phyloP scores from a whole-genome alignment of 257 asterid species.

The Ajuga chamaepitys region DNA sequence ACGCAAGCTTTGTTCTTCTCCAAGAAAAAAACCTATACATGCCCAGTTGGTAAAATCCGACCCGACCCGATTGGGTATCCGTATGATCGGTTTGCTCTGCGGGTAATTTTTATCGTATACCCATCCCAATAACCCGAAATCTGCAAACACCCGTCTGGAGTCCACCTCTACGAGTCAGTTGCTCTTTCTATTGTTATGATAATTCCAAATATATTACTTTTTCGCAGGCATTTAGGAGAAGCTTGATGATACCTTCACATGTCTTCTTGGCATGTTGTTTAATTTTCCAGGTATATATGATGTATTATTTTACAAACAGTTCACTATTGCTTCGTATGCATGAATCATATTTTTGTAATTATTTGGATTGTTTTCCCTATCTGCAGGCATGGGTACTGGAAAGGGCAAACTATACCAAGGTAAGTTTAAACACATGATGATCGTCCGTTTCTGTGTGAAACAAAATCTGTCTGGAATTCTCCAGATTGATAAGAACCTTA shows the following conservation, averaged over 20 bases:
- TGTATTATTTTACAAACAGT: slow-evolving; percentile 7
- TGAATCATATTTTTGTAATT: not conserved
- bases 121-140: too few relatives aligned
- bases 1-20: too few relatives aligned
- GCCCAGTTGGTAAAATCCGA: too few relatives aligned
- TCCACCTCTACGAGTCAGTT: too few relatives aligned
- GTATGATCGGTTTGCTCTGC: too few relatives aligned
- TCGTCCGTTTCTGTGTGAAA: too few relatives aligned
- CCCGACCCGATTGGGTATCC: too few relatives aligned
- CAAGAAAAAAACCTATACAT: too few relatives aligned
- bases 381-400: slow-evolving; percentile 80
- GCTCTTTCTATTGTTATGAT: not conserved
- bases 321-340: not conserved
- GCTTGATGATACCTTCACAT: slow-evolving; percentile 81
- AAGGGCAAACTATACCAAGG: slow-evolving; percentile 79
- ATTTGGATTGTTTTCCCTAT: not conserved
- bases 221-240: slow-evolving; percentile 85
- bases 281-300: slow-evolving; percentile 59
- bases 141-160: too few relatives aligned
- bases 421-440: slow-evolving; percentile 12
- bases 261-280: slow-evolving; percentile 59
- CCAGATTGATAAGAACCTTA: not conserved
- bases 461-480: too few relatives aligned
- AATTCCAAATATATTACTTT: slow-evolving; percentile 3
- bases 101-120: too few relatives aligned